phyloP scores from a whole-genome alignment of 305 asterid species.

The Salvia sclarea region DNA sequence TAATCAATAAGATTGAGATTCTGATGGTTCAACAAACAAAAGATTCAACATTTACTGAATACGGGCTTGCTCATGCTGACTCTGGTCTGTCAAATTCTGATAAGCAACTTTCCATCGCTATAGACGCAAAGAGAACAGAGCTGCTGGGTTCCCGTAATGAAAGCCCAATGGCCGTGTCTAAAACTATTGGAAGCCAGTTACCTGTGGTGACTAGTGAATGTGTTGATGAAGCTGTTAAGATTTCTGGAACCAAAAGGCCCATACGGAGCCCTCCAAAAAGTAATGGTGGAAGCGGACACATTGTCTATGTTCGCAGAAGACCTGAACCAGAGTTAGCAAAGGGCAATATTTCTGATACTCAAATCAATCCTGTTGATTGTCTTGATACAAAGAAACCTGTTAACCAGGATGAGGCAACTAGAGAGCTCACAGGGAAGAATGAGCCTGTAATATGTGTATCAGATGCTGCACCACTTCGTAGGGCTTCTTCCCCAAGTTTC shows the following conservation, averaged over 20 bases:
- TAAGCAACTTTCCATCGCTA: constrained; percentile 38
- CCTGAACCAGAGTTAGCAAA: constrained; percentile 51
- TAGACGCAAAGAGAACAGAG: constrained; percentile 36
- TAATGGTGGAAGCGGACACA: constrained; percentile 54
- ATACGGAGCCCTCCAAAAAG: constrained; percentile 40
- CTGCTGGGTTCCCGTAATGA: constrained; percentile 40
- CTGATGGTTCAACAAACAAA: constrained; percentile 57
- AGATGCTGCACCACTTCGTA: constrained; percentile 39
- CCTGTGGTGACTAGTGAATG: constrained; percentile 35
- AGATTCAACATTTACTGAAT: constrained; percentile 45
- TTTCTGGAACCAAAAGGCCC: constrained; percentile 48
- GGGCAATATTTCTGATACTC: constrained; percentile 38
- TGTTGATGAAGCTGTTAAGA: constrained; percentile 37
- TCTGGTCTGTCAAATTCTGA: constrained; percentile 43
- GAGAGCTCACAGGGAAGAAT: constrained; percentile 34
- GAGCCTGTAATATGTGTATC: constrained; percentile 37
- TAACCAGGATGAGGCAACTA: constrained; percentile 41
- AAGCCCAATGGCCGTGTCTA: constrained; percentile 36
- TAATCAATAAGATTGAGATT: constrained; percentile 13
- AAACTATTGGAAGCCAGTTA: constrained; percentile 37
- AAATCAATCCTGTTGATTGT: constrained; percentile 31
- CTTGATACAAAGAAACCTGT: constrained; percentile 35
- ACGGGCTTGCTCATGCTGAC: constrained; percentile 45
- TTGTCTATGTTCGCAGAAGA: constrained; percentile 75
- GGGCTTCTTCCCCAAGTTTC: constrained; percentile 46